Percentiles rank a stretch among this genome's conserved stretches.
phyloP scores from a whole-genome alignment of 140 eudicot species.

The Erigeron philadelphicus region DNA sequence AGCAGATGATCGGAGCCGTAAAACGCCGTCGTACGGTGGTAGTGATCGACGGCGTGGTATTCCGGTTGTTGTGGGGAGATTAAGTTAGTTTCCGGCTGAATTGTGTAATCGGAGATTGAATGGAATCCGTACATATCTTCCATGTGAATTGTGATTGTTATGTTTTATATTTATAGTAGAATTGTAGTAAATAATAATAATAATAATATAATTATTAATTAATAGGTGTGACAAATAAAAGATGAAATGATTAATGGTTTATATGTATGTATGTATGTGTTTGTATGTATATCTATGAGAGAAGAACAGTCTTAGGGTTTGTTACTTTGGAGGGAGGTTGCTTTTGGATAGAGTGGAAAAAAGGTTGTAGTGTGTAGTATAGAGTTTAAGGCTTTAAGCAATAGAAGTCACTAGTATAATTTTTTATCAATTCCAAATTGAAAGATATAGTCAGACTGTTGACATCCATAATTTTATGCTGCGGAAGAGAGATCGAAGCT shows the following conservation, averaged over 20 bases:
- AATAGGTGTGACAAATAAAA: slow-evolving; percentile 1
- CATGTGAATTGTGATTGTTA: slow-evolving; percentile 32
- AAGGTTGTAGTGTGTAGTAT: slow-evolving; percentile 1
- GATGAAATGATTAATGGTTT: slow-evolving; percentile 19
- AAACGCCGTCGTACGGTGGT: slow-evolving; percentile 25
- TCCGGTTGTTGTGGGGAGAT: slow-evolving; percentile 27
- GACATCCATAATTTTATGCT: too few species aligned
- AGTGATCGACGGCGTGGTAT: slow-evolving; percentile 31
- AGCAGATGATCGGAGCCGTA: slow-evolving; percentile 49
- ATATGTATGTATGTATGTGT: slow-evolving; percentile 2
- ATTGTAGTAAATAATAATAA: neutral
- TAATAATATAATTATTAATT: neutral
- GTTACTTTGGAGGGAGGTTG: neutral
- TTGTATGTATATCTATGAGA: neutral
- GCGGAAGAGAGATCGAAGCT: too few species aligned
- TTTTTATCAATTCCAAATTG: too few species aligned
- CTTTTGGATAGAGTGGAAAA: slow-evolving; percentile 22
- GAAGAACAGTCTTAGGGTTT: slow-evolving; percentile 37
- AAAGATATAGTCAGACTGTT: too few species aligned
- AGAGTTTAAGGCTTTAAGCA: slow-evolving; percentile 4
- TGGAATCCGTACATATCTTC: slow-evolving; percentile 62
- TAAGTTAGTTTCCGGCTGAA: slow-evolving; percentile 53
- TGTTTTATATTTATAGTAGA: neutral
- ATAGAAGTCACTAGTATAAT: too few species aligned
- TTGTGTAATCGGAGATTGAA: slow-evolving; percentile 45